Evolutionary conservation across 176 grass and related monocot genomes (phyloP), one percentile per base, ranked within the genome.

Genomic region (Carex myosuroides): DNA sequence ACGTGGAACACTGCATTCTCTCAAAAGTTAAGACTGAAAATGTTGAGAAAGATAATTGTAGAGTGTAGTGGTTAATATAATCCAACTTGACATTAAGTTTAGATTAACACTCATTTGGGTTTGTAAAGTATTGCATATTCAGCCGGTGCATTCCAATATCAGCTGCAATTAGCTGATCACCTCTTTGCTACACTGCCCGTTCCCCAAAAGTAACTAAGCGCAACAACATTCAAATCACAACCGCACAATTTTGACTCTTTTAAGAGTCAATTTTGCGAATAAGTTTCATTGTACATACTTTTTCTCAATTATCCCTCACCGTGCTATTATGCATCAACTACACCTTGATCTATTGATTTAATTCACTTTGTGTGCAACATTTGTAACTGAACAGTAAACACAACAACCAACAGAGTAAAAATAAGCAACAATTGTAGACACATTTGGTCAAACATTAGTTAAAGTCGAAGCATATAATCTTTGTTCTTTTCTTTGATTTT

Each of bases 401-500:
- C 13, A 1, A 35, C 30, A 67, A 35, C 64, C 39, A 71, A 71
- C 8, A 62, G 18, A 44, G 18, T 20, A 20, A 71, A 8, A 11
- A 20, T 42, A 21, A 71, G 41, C 17, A 46, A 71, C 14, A 71
- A 18, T 26, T 33, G 22, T 50, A 55, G 24, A 56, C 5, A 22
- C 50, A 33, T 54, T 73, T 77, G 6, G 50, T 77, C 12, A 75
- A 74, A 5, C 11, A 74, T 42, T 78, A 60, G 12, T 20, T 83
- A 21, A 83, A 62, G 32, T 71, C 46, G n/a, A 14, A 6, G 3
- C 8, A 83, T 58, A 30, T 73, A 59, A 62, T 9, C 62, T 68
- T 56, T 55, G 13, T 91, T 91, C 12, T 89, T 14, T 77, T 84
- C 79, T 57, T 57, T 69, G 13, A 76, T 30, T 77, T 56, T 24